These are phyloP conservation scores for Sonneratia alba DNA, from an alignment of 345 rosid species.

Conservation along the genomic window DNA sequence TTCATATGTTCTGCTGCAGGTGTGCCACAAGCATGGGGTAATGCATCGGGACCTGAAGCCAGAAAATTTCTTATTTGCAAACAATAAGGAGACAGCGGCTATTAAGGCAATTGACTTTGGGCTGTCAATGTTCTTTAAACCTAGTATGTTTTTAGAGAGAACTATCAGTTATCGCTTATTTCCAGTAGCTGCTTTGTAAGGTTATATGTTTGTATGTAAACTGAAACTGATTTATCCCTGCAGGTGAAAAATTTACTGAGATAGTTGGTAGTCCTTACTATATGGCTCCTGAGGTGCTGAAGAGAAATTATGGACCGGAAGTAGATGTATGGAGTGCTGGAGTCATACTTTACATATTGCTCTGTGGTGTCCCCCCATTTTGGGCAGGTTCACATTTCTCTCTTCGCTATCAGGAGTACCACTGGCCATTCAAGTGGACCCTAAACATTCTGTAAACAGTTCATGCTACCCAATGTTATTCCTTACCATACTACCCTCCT, in stretches of 20 bases:
- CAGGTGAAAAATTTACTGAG: slow-evolving; percentile 81
- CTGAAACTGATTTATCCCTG: slow-evolving; percentile 13
- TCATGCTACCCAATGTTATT: not conserved
- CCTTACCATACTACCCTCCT: not conserved
- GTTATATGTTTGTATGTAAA: not conserved
- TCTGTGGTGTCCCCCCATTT: slow-evolving; percentile 93
- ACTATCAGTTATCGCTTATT: not conserved
- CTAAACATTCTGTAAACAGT: not conserved
- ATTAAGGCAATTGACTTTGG: slow-evolving; percentile 95
- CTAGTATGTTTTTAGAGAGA: slow-evolving; percentile 41
- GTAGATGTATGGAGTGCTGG: slow-evolving; percentile 98
- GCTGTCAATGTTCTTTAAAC: slow-evolving; percentile 85
- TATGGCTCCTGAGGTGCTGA: slow-evolving; percentile 98
- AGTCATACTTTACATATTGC: slow-evolving; percentile 79
- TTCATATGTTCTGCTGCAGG: slow-evolving; percentile 29
- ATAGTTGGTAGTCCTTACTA: slow-evolving; percentile 97
- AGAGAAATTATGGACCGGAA: slow-evolving; percentile 80
- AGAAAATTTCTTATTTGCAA: slow-evolving; percentile 82
- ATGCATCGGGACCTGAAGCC: slow-evolving; percentile 95
- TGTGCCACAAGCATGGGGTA: slow-evolving; percentile 86
- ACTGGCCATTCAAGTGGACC: not conserved
- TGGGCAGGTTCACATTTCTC: slow-evolving; percentile 74
- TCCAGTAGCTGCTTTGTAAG: not conserved
- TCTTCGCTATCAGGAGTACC: not conserved
- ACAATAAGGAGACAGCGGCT: slow-evolving; percentile 77